Base-by-base conservation (phyloP, 805 yeast species). In the Ascoidea asiatica region DNA sequence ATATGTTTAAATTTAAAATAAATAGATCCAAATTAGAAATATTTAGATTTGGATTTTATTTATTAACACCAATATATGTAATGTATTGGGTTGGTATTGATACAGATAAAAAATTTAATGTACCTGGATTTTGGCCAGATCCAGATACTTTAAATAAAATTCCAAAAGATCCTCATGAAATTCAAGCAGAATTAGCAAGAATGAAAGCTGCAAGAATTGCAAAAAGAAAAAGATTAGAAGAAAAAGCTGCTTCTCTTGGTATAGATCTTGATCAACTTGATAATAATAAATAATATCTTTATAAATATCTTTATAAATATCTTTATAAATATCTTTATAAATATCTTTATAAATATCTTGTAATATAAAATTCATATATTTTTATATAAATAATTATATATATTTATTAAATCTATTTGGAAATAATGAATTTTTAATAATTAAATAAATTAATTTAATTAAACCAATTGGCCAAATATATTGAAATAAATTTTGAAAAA, bases 81-180 rank as follows among this genome's bases (percentile, higher is more conserved):
- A 89, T 89, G 97, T 81, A 86, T 62, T 89, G 82, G 54, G 89
- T 87, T 40, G 97, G 97, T 58, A 73, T 82, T 37, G 89, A 89
- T 54, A 82, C 97, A 1, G 95, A 89, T 60, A 75, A 70, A 54
- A 89, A 87, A 65, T 78, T 89, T 60, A 85, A 87, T 57, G 79
- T 88, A 41, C 94, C 95, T 6, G 95, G 95, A 19, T 89, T 86
- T 63, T 88, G 95, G 95, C 97, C 97, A 2, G 97, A 88, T 60
- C 96, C 96, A 38, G 82, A 83, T 38, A 82, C 96, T 2, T 70
- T 87, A 52, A 88, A 89, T 59, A 81, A 85, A 63, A 80, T 89
- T 35, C 97, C 97, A 2, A 89, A 88, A 56, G 96, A 89, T 56
- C 88, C 88, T 2, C 84, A 81, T 55, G 96, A 89, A 58, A 86